phyloP scores from a whole-genome alignment of 257 asterid species.

The Haberlea rhodopensis region DNA sequence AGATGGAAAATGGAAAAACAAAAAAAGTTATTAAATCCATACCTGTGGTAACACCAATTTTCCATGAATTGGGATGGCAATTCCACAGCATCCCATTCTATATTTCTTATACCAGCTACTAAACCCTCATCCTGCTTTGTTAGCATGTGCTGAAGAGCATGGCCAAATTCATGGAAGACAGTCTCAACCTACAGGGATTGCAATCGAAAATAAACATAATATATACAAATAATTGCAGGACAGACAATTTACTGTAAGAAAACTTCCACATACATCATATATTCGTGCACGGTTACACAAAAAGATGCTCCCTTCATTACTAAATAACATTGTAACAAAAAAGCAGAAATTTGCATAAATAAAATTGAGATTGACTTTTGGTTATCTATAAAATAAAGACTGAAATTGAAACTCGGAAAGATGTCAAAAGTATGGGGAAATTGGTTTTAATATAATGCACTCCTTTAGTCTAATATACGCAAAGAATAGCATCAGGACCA shows the following conservation, averaged over 20 bases:
- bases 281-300: constrained; percentile 5
- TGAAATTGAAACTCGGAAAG: not conserved
- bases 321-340: not conserved
- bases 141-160: constrained; percentile 97
- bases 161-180: constrained; percentile 97
- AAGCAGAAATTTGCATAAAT: constrained; percentile 17
- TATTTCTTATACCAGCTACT: constrained; percentile 90
- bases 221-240: not conserved
- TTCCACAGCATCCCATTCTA: constrained; percentile 99
- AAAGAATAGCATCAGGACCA: too few relatives aligned
- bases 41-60: constrained; percentile 99
- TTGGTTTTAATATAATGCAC: too few relatives aligned
- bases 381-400: not conserved
- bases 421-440: too few relatives aligned
- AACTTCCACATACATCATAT: constrained; percentile 14
- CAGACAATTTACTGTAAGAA: not conserved
- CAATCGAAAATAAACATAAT: too few relatives aligned
- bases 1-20: too few relatives aligned
- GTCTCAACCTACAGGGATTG: constrained; percentile 99
- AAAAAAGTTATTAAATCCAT: constrained; percentile 13
- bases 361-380: not conserved
- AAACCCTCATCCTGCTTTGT: constrained; percentile 96
- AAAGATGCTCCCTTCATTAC: not conserved
- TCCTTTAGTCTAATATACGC: too few relatives aligned
- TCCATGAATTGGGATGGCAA: constrained; percentile 97